Percentiles rank a stretch among this genome's conserved stretches.
phyloP scores from a whole-genome alignment of 352 stramenopile genomes.

The Globisporangium parvum region DNA sequence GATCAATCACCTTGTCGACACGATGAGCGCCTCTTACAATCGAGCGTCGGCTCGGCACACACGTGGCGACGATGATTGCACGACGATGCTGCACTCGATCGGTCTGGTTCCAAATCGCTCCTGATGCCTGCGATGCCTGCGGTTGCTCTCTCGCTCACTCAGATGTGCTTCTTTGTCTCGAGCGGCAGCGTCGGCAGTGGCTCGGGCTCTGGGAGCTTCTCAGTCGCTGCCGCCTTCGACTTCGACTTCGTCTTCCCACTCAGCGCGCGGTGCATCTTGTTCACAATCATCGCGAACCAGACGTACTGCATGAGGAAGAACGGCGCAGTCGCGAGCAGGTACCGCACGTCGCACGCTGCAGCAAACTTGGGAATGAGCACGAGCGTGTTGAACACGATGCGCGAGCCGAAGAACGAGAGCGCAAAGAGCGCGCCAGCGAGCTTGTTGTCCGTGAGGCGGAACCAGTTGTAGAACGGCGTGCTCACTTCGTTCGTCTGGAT shows the following conservation, averaged over 20 bases:
- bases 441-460: constrained; percentile 52
- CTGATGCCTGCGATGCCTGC: no score
- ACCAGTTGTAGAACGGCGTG: constrained; percentile 82
- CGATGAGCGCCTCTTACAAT: no score
- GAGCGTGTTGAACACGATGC: constrained; percentile 63
- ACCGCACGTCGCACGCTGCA: constrained; percentile 38
- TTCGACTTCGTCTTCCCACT: background rate
- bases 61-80: no score
- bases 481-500: constrained; percentile 82
- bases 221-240: background rate
- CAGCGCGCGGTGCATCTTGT: constrained; percentile 32
- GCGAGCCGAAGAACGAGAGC: constrained; percentile 58
- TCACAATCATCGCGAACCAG: constrained; percentile 70
- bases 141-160: no score
- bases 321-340: constrained; percentile 46
- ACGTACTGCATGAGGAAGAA: constrained; percentile 73
- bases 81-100: no score
- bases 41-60: no score
- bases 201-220: background rate
- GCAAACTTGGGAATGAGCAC: constrained; percentile 49
- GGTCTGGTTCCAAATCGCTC: no score
- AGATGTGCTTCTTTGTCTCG: constrained; percentile 10
- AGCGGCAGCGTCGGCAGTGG: background rate
- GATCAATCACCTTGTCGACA: no score
- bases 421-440: constrained; percentile 51